phyloP scores from a whole-genome alignment of 2,329 filamentous ascomycete genomes.

The Aureobasidium lini region DNA sequence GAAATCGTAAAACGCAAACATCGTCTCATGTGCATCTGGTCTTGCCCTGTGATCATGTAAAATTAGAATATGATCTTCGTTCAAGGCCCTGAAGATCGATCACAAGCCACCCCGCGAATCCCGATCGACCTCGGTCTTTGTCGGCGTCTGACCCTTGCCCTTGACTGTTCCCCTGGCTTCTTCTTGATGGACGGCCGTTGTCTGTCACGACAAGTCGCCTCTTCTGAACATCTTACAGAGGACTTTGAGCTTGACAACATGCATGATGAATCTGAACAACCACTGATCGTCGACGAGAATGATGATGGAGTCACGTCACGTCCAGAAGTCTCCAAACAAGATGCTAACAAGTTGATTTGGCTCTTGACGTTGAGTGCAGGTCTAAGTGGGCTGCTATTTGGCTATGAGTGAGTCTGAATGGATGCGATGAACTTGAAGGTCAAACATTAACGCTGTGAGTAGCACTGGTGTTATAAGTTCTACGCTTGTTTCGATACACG shows the following conservation, averaged over 20 bases:
- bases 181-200: neutral
- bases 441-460: neutral
- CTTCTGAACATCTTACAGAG: neutral
- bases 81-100: neutral
- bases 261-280: neutral
- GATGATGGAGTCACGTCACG: neutral
- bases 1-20: neutral
- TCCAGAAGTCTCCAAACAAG: neutral
- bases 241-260: neutral
- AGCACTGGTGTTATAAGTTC: slow-evolving; percentile 55
- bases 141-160: neutral
- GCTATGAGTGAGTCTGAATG: slow-evolving; percentile 41
- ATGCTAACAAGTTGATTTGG: slow-evolving; percentile 18
- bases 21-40: neutral
- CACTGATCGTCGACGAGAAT: neutral
- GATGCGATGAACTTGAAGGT: neutral
- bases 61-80: neutral
- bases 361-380: slow-evolving; percentile 50
- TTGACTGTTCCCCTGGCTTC: too few species aligned
- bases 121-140: neutral
- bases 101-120: slow-evolving; percentile 4
- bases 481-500: slow-evolving; percentile 51
- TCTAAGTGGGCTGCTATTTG: slow-evolving; percentile 52
- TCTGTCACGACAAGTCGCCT: neutral
- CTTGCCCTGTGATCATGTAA: neutral